Evolutionary conservation across 148 eudicot genomes (phyloP).

Genomic region (Euryodendron excelsum): DNA sequence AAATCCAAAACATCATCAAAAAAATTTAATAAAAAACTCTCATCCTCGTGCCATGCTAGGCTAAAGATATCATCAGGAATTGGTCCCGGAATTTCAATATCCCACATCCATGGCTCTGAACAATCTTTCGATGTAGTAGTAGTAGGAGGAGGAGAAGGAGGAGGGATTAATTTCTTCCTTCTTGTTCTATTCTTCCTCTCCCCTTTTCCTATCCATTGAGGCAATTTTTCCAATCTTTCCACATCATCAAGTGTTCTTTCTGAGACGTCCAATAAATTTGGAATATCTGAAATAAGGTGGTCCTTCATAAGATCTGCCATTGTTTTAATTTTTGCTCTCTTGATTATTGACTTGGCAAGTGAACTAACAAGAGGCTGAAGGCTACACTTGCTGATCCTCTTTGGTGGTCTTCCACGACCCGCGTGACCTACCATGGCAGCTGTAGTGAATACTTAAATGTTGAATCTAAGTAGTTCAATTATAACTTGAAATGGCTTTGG

Average conservation of each 20-base stretch:
- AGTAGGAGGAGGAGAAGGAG: not conserved
- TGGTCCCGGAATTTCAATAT: not conserved
- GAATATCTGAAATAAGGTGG: not conserved
- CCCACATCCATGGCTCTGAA: not conserved
- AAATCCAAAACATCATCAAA: not conserved
- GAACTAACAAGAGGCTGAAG: not conserved
- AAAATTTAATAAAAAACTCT: not conserved
- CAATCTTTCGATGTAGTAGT: not conserved
- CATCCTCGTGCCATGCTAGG: not conserved
- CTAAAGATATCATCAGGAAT: not conserved
- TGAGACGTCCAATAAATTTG: not conserved
- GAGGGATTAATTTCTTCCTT: not conserved
- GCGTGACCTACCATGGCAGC: too few species aligned
- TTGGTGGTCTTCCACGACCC: not conserved
- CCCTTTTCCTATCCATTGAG: not conserved
- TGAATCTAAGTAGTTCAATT: too few species aligned
- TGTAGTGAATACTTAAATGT: too few species aligned
- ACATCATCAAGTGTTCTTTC: not conserved
- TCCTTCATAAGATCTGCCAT: not conserved
- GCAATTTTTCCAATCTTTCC: not conserved
- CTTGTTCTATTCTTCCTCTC: not conserved
- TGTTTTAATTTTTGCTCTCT: not conserved
- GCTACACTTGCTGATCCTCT: not conserved
- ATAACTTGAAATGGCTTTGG: not conserved
- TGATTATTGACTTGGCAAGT: not conserved